Percentiles rank a stretch among this genome's conserved stretches.
Conservation (phyloP, 805 yeast species). For the Lachancea sp. region DNA sequence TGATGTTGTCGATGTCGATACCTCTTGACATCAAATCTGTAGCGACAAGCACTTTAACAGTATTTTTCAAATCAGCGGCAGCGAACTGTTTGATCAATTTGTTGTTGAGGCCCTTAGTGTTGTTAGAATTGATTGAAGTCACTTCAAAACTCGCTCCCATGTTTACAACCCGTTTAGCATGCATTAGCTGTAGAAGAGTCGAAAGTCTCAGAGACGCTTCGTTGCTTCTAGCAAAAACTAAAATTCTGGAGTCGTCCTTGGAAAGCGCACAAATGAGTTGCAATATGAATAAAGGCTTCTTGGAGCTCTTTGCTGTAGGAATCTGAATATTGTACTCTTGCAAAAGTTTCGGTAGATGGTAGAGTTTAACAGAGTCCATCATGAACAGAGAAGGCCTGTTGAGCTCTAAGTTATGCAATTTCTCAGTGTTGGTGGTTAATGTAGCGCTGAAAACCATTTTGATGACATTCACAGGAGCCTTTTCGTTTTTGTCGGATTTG, state of each 20-base stretch:
- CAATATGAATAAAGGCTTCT: slow-evolving; percentile 71
- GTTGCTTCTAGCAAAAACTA: slow-evolving; percentile 41
- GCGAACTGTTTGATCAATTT: slow-evolving; percentile 57
- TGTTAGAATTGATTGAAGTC: slow-evolving; percentile 52
- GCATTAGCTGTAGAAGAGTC: slow-evolving; percentile 36
- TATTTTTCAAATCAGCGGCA: slow-evolving; percentile 34
- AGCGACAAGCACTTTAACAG: slow-evolving; percentile 45
- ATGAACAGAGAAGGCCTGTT: slow-evolving; percentile 60
- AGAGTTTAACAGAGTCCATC: slow-evolving; percentile 61
- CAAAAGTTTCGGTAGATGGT: slow-evolving; percentile 52
- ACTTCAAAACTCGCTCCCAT: slow-evolving; percentile 18
- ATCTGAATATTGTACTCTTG: slow-evolving; percentile 37
- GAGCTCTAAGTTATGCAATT: slow-evolving; percentile 64
- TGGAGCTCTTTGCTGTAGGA: slow-evolving; percentile 36
- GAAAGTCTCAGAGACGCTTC: slow-evolving; percentile 82
- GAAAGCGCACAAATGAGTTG: slow-evolving; percentile 42
- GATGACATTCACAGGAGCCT: slow-evolving; percentile 38
- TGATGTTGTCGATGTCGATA: slow-evolving; percentile 65
- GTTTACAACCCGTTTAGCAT: slow-evolving; percentile 1
- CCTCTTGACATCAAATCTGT: slow-evolving; percentile 98
- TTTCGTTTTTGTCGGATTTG: slow-evolving; percentile 32
- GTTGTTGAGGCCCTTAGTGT: slow-evolving; percentile 46
- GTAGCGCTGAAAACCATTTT: slow-evolving; percentile 89
- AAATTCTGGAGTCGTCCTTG: slow-evolving; percentile 4
- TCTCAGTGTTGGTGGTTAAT: slow-evolving; percentile 86